phyloP scores from a whole-genome alignment of 495 filamentous ascomycete species.

The Durotheca rogersii region DNA sequence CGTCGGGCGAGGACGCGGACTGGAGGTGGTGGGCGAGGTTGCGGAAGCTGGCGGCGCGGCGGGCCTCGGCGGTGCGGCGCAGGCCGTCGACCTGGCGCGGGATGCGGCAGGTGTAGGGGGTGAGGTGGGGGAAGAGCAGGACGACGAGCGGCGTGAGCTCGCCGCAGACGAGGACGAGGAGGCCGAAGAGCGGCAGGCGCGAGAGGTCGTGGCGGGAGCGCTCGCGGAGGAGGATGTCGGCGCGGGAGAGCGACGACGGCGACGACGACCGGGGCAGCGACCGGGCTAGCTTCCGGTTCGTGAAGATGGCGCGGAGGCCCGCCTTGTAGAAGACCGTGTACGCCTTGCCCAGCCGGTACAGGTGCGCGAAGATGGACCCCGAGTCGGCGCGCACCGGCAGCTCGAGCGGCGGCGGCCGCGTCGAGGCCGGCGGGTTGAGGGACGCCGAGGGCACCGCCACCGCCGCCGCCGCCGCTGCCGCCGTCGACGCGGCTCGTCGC shows the following conservation, averaged over 20 bases:
- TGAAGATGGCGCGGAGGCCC: slow-evolving; percentile 67
- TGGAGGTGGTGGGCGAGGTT: slow-evolving; percentile 16
- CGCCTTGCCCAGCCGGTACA: slow-evolving; percentile 53
- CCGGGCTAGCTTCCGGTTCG: slow-evolving; percentile 54
- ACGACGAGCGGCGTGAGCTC: slow-evolving; percentile 81
- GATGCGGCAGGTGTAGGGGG: slow-evolving; percentile 78
- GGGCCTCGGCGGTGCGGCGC: slow-evolving; percentile 48
- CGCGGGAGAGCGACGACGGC: slow-evolving; percentile 25
- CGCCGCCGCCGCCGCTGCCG: slow-evolving; percentile 1
- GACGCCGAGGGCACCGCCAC: slow-evolving; percentile 8
- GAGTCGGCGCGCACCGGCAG: slow-evolving; percentile 46
- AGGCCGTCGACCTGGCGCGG: slow-evolving; percentile 68
- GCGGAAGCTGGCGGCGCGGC: slow-evolving; percentile 46
- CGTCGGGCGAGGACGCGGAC: not conserved
- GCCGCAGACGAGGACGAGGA: slow-evolving; percentile 74
- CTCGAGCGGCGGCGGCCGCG: slow-evolving; percentile 58
- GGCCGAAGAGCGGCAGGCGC: slow-evolving; percentile 71
- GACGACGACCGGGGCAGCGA: slow-evolving; percentile 16
- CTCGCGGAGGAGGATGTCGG: slow-evolving; percentile 50
- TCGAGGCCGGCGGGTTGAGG: slow-evolving; percentile 60
- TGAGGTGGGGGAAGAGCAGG: slow-evolving; percentile 62
- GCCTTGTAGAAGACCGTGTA: slow-evolving; percentile 84
- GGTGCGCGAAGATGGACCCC: slow-evolving; percentile 46
- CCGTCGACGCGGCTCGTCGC: slow-evolving; percentile 3
- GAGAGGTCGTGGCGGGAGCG: slow-evolving; percentile 66